phyloP scores from a whole-genome alignment of 2,329 filamentous ascomycete genomes.

The Colletotrichum paranaense region DNA sequence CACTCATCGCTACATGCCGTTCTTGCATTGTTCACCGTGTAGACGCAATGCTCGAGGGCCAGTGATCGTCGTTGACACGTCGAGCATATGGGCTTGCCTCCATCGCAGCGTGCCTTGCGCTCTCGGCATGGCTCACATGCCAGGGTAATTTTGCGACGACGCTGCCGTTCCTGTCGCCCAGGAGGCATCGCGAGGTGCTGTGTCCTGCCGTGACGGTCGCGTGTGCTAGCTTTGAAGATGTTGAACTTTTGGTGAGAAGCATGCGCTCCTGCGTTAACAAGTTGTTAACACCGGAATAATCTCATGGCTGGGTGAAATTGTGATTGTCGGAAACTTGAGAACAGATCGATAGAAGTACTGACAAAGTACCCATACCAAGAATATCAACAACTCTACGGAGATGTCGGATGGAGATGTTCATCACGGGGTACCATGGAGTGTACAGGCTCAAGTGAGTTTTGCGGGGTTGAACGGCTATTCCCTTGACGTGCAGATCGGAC shows the following conservation, averaged over 20 bases:
- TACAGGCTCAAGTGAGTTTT: not conserved
- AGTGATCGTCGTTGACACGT: conserved; percentile 50
- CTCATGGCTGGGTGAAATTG: not conserved
- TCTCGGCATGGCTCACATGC: conserved; percentile 55
- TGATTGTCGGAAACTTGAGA: not conserved
- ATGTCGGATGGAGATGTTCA: not conserved
- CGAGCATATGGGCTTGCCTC: conserved; percentile 56
- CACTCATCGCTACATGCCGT: conserved; percentile 37
- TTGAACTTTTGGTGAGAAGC: not conserved
- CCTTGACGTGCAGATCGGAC: not conserved
- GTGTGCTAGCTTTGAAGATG: not conserved
- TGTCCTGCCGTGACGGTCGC: not conserved
- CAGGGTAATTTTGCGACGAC: conserved; percentile 44
- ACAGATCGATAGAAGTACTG: not conserved
- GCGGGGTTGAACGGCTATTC: not conserved
- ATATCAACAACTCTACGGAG: not conserved
- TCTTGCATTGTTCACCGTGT: conserved; percentile 49
- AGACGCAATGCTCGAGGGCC: conserved; percentile 49
- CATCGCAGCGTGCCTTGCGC: conserved; percentile 55
- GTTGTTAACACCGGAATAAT: not conserved
- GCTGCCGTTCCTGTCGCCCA: not conserved
- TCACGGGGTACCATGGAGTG: not conserved
- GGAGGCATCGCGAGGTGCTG: not conserved
- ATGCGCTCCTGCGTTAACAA: not conserved
- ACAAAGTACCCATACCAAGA: not conserved